Conservation (phyloP, 2,329 filamentous ascomycete genomes). For the Diaporthe caulivora region DNA sequence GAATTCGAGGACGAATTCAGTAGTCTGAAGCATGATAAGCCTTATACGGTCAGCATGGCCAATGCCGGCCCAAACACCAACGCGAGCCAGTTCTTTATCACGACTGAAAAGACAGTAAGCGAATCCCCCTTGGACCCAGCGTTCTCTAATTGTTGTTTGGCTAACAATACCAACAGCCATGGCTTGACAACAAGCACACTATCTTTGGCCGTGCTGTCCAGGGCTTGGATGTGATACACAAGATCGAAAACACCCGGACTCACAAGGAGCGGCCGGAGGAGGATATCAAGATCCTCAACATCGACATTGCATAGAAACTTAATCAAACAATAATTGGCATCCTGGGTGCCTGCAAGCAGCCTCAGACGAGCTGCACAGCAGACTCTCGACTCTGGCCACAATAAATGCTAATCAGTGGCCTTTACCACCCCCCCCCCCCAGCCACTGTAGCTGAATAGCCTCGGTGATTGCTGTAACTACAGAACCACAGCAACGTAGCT, state of each 20-base stretch:
- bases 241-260: constrained; percentile 91
- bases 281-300: constrained; percentile 97
- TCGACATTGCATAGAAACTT: constrained; percentile 66
- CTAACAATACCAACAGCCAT: constrained; percentile 68
- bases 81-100: constrained; percentile 98
- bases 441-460: not conserved
- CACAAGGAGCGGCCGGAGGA: constrained; percentile 95
- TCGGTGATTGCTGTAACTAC: not conserved
- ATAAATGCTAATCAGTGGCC: not conserved
- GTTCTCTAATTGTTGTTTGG: constrained; percentile 20
- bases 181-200: constrained; percentile 96
- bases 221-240: constrained; percentile 93
- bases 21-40: constrained; percentile 90
- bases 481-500: not conserved
- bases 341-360: not conserved
- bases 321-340: not conserved
- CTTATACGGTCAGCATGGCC: constrained; percentile 97
- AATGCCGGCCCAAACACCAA: constrained; percentile 97
- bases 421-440: too few relatives aligned
- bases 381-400: not conserved
- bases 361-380: not conserved
- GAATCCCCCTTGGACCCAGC: not conserved
- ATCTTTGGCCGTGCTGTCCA: constrained; percentile 93
- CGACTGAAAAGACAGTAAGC: constrained; percentile 91
- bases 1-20: constrained; percentile 96